A percentile compares a stretch with the other conserved stretches of the same genome.
phyloP scores from a whole-genome alignment of 305 asterid species.

The Lippia alba region DNA sequence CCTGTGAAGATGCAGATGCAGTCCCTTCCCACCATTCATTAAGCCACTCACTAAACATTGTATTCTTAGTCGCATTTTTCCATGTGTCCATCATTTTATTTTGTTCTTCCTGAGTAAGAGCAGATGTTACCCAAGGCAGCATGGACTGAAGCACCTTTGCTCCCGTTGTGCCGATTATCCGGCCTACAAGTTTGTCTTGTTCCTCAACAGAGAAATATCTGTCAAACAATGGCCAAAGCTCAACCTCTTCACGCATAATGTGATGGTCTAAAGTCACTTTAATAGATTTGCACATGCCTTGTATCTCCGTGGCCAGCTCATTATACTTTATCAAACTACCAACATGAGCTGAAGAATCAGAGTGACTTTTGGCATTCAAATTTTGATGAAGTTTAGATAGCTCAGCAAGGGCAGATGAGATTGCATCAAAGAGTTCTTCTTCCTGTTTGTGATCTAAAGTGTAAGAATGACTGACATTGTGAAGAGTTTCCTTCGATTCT shows the following conservation, averaged over 20 bases:
- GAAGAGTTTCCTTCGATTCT: constrained; percentile 92
- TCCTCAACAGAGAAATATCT: constrained; percentile 90
- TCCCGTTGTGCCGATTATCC: constrained; percentile 97
- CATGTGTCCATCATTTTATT: constrained; percentile 95
- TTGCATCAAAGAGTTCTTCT: constrained; percentile 90
- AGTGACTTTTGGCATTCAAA: constrained; percentile 28
- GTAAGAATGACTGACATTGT: constrained; percentile 95
- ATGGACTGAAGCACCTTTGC: constrained; percentile 97
- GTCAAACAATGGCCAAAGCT: constrained; percentile 98
- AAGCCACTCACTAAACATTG: constrained; percentile 99
- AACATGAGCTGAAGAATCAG: constrained; percentile 42
- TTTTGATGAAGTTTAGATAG: constrained; percentile 73
- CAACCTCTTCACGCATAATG: constrained; percentile 93
- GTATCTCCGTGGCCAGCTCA: constrained; percentile 91
- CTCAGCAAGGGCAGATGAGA: constrained; percentile 76
- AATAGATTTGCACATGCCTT: constrained; percentile 96
- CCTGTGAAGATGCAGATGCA: constrained; percentile 52
- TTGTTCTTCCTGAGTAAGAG: constrained; percentile 97
- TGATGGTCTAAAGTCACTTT: constrained; percentile 98
- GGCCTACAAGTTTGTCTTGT: constrained; percentile 94
- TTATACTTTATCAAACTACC: constrained; percentile 62
- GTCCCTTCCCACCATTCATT: constrained; percentile 97
- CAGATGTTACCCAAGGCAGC: constrained; percentile 99
- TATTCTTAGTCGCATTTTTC: constrained; percentile 95
- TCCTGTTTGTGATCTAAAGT: constrained; percentile 97